Base-by-base conservation (phyloP, 2,329 filamentous ascomycete genomes). In the Aureobasidium subglaciale region DNA sequence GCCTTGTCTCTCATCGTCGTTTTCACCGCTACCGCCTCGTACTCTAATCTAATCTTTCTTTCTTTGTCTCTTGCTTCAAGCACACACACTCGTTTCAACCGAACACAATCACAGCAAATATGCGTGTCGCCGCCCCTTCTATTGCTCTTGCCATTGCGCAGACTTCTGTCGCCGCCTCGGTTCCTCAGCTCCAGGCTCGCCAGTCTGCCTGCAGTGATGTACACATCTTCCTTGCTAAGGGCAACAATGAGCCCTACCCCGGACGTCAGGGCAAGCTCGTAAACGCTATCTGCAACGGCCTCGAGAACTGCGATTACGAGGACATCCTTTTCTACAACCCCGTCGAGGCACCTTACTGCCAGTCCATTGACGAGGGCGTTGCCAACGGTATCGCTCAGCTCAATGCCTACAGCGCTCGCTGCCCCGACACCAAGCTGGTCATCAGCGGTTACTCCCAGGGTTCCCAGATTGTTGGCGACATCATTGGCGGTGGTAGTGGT, bases 401-500 rank as follows among this genome's bases (percentile, higher is more conserved):
- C 58, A 66, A 64, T 6, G 68, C 65, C 0, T 75, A 75, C 68
- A 30, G 55, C 60, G 62, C 68, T 59, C 63, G 64, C 15, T 76
- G 73, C 56, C 73, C 73, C 15, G 59, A 71, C 34, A 58, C 71
- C 20, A 72, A 69, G 58, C 66, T 76, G 11, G 71, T 75, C 6
- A 50, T 75, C 27, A 71, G 68, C 57, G 73, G 73, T 0, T 75
- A 73, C 59, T 72, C 69, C 2, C 70, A 75, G 57, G 73, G 73
- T 43, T 68, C 64, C 2, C 61, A 63, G 52, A 58, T 62, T 29
- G 59, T 59, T 10, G 29, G 58, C 30, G 61, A 62, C 40, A 59
- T 59, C 15, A 41, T 62, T 11, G 57, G 59, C 20, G 60, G 60
- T 57, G 58, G 60, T 25, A 58, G 71, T 16, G 65, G 48, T 15